Percentiles rank a stretch among this genome's conserved stretches.
These are phyloP conservation scores for Fusarium sp. DNA, from an alignment of 2,329 filamentous ascomycete species.

Conservation along the genomic window DNA sequence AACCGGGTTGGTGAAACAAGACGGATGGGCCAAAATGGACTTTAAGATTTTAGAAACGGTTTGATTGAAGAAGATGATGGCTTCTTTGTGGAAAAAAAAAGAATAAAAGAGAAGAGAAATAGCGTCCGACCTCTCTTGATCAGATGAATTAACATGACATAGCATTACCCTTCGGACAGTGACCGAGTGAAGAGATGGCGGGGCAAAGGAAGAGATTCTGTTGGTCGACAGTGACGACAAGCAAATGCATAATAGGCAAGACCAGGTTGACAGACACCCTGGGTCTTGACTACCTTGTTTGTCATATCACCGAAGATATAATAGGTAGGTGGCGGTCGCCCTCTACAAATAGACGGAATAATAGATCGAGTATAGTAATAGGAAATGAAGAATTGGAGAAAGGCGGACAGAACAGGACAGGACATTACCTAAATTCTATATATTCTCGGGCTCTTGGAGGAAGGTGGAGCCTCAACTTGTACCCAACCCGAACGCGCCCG, in stretches of 20 bases:
- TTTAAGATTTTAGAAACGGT: not conserved
- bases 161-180: constrained; percentile 41
- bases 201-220: constrained; percentile 36
- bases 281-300: not conserved
- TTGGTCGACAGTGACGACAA: constrained; percentile 32
- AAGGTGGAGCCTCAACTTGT: constrained; percentile 13
- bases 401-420: not conserved
- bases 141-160: constrained; percentile 39
- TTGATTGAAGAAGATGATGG: not conserved
- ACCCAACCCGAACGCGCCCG: constrained; percentile 34
- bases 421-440: constrained; percentile 12
- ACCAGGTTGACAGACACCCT: constrained; percentile 36
- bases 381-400: constrained; percentile 4
- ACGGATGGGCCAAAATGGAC: not conserved
- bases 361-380: not conserved
- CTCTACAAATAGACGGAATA: too few species aligned
- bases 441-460: constrained; percentile 7
- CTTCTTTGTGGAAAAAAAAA: not conserved
- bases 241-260: constrained; percentile 23
- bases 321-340: not conserved
- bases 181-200: constrained; percentile 42
- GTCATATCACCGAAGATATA: constrained; percentile 2
- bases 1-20: constrained; percentile 32
- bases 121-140: constrained; percentile 18
- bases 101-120: constrained; percentile 35